Evolutionary conservation across 2,329 filamentous ascomycete species (phyloP).

Genomic region (Calonectria fujianensis): DNA sequence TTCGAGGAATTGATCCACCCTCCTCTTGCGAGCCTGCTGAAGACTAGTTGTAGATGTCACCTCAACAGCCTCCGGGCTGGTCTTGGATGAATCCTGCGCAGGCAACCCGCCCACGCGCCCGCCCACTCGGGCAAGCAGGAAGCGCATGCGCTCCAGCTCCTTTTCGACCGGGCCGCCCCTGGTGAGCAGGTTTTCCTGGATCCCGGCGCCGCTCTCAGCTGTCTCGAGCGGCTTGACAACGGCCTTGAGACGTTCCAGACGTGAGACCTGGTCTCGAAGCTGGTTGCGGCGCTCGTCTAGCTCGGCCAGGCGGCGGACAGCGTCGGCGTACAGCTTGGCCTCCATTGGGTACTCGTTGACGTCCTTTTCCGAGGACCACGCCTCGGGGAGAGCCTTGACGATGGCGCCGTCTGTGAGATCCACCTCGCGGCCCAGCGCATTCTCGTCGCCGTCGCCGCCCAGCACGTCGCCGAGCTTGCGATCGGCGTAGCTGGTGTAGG

Average conservation of each 20-base stretch:
- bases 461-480: slow-evolving; percentile 58
- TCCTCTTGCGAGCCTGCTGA: slow-evolving; percentile 49
- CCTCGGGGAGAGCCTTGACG: slow-evolving; percentile 67
- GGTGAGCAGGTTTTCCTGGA: slow-evolving; percentile 81
- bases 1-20: slow-evolving; percentile 53
- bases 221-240: slow-evolving; percentile 67
- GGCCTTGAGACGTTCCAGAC: slow-evolving; percentile 68
- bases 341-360: slow-evolving; percentile 64
- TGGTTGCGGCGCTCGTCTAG: slow-evolving; percentile 65
- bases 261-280: slow-evolving; percentile 64
- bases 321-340: slow-evolving; percentile 70
- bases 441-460: slow-evolving; percentile 60
- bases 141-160: slow-evolving; percentile 80
- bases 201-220: slow-evolving; percentile 57
- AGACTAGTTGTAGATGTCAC: slow-evolving; percentile 40
- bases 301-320: slow-evolving; percentile 68
- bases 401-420: slow-evolving; percentile 67
- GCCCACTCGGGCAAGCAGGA: slow-evolving; percentile 76
- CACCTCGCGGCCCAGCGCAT: slow-evolving; percentile 61
- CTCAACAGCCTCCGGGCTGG: slow-evolving; percentile 27
- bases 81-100: slow-evolving; percentile 27
- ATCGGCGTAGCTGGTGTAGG: slow-evolving; percentile 73
- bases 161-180: slow-evolving; percentile 78
- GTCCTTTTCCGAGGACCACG: slow-evolving; percentile 67
- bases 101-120: slow-evolving; percentile 67